Evolutionary conservation across 805 yeast species (phyloP), one percentile per base, ranked within the genome.

Genomic region (Hanseniaspora clermontiae): DNA sequence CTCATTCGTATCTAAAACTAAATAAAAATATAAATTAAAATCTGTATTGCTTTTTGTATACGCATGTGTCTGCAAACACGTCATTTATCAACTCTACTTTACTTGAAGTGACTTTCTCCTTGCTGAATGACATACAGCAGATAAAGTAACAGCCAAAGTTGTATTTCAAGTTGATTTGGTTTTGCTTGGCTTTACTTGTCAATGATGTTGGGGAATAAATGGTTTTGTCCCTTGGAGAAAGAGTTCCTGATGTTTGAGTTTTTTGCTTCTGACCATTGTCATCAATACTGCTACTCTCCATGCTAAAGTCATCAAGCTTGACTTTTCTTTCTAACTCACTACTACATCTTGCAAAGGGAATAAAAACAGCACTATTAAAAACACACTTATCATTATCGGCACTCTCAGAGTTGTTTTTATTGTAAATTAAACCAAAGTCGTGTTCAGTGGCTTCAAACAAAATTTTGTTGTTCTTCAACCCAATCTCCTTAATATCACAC

Each of bases 81-180:
- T 50, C 39, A 34, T 42, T 50, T 31, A 50, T 42, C 12, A 50
- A 19, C 24, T 40, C 40, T 14, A 15, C 14, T 4, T 40, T 24
- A 7, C 6, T 14, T 8, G 15, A 4, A 19, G 32, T 38, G 2
- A 42, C 32, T 20, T 50, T 50, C 3, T 50, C 15, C 10, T 40
- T 20, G 4, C 20, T 14, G 8, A 40, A 40, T 19, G 54, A 50
- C 31, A 40, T 38, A 42, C 54, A 50, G 19, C 37, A 17, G 9
- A 42, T 42, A 15, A 50, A 31, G 40, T 31, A 34, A 20, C 37
- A 32, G 37, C 52, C 38, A 7, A 42, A 37, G 40, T 39, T 29
- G 59, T 58, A 38, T n/a, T 40, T 50, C 32, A 50, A 42, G 9
- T 32, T 31, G 3, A 42, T 40, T 42, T 50, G 29, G 17, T 50